A percentile compares a stretch with the other conserved stretches of the same genome.
Evolutionary conservation across 129 eudicot species (phyloP).

Genomic region (Glebionis coronaria): DNA sequence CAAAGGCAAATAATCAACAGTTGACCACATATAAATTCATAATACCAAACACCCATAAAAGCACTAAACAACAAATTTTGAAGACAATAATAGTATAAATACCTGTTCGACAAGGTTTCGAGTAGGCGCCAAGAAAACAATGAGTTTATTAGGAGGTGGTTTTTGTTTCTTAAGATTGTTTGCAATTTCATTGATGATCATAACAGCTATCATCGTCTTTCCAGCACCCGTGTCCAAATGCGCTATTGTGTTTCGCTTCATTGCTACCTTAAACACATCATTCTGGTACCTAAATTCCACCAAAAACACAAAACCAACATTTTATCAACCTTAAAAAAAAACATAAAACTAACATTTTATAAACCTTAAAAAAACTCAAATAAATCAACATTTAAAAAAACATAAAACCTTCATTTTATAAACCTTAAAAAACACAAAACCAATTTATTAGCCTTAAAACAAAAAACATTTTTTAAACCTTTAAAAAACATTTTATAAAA

Average conservation of each 20-base stretch:
- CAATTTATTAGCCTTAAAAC: too few species aligned
- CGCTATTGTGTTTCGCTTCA: slow-evolving; percentile 62
- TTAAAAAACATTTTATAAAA: not conserved
- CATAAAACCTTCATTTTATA: not conserved
- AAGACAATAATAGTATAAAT: slow-evolving; percentile 1
- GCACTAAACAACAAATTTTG: not conserved
- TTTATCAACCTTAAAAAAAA: not conserved
- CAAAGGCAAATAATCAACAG: too few species aligned
- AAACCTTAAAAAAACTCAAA: not conserved
- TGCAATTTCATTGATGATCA: slow-evolving; percentile 62
- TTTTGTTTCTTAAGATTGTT: slow-evolving; percentile 14
- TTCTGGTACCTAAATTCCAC: slow-evolving; percentile 40
- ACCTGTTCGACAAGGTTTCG: slow-evolving; percentile 68
- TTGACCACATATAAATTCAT: too few species aligned
- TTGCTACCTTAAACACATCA: slow-evolving; percentile 57
- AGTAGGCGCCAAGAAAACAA: slow-evolving; percentile 74
- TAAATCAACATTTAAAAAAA: too few species aligned
- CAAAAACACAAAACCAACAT: not conserved
- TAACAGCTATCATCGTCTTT: slow-evolving; percentile 55
- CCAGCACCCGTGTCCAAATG: slow-evolving; percentile 56
- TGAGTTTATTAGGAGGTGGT: slow-evolving; percentile 35
- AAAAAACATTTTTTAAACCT: not conserved
- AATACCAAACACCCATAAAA: not conserved
- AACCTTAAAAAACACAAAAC: not conserved
- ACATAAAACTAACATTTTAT: not conserved